phyloP scores from a whole-genome alignment of 192 early-diverging fungal genomes.

The Mortierella claussenii region DNA sequence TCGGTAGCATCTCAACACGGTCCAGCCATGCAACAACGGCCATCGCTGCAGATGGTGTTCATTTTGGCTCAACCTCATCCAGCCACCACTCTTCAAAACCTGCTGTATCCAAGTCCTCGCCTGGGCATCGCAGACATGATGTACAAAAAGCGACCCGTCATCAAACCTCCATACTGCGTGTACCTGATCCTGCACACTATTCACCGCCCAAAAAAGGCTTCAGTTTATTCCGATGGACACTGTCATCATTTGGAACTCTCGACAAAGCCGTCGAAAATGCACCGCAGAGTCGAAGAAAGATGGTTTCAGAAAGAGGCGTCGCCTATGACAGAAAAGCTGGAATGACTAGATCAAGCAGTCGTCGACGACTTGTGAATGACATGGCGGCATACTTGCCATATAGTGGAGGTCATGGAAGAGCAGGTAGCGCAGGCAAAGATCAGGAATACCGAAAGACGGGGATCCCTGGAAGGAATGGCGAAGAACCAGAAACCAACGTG shows the following conservation, averaged over 20 bases:
- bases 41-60: neutral
- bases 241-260: neutral
- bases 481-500: constrained; percentile 41
- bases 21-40: neutral
- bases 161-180: neutral
- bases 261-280: neutral
- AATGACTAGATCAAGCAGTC: neutral
- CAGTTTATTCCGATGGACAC: constrained; percentile 10
- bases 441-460: constrained; percentile 19
- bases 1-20: neutral
- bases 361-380: neutral
- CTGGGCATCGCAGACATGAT: neutral
- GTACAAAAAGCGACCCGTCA: neutral
- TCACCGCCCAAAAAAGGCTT: constrained; percentile 9
- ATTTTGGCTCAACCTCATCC: neutral
- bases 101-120: neutral
- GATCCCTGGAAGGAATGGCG: constrained; percentile 23
- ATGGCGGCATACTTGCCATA: neutral
- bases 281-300: neutral
- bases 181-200: neutral
- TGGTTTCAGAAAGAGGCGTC: neutral
- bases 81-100: neutral
- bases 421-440: too few relatives aligned
- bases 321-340: neutral
- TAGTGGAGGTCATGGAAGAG: neutral